Percentiles rank a stretch among this genome's conserved stretches.
These are phyloP conservation scores for Orobanche coerulescens DNA, from an alignment of 257 asterid genomes.

Conservation along the genomic window DNA sequence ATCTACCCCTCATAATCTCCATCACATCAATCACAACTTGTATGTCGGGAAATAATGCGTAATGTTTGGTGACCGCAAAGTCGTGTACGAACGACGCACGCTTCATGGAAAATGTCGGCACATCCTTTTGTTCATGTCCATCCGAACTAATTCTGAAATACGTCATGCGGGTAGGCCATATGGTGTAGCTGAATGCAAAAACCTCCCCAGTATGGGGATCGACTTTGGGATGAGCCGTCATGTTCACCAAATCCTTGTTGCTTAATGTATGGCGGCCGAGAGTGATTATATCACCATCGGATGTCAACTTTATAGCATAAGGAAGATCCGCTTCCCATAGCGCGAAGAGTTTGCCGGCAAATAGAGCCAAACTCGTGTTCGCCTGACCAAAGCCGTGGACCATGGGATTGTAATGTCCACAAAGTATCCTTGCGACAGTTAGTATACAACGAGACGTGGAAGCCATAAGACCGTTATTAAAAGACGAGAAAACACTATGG, in stretches of 20 bases:
- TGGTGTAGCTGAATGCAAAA: constrained; percentile 41
- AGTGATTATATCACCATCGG: constrained; percentile 40
- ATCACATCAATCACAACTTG: constrained; percentile 33
- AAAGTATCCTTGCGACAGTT: constrained; percentile 19
- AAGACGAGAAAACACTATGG: constrained; percentile 1
- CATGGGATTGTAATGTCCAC: constrained; percentile 25
- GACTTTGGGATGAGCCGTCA: constrained; percentile 63
- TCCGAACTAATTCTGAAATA: constrained; percentile 31
- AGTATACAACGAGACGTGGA: constrained; percentile 24
- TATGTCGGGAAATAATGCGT: constrained; percentile 38
- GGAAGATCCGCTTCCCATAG: constrained; percentile 50
- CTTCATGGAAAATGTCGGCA: constrained; percentile 36
- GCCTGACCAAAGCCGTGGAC: not conserved
- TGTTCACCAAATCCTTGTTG: constrained; percentile 23
- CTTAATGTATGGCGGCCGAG: constrained; percentile 36
- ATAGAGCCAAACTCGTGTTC: not conserved
- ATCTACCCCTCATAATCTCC: constrained; percentile 28
- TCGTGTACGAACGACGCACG: constrained; percentile 38
- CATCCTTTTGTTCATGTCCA: constrained; percentile 32
- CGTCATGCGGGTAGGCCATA: constrained; percentile 34
- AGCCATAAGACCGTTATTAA: constrained; percentile 21
- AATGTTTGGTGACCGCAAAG: constrained; percentile 44
- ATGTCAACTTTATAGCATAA: constrained; percentile 29
- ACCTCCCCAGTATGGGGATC: constrained; percentile 43
- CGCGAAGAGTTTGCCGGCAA: constrained; percentile 19